These are phyloP conservation scores for Asterophora lycoperdoides DNA, from an alignment of 768 basidiomycete genomes.

Conservation along the genomic window DNA sequence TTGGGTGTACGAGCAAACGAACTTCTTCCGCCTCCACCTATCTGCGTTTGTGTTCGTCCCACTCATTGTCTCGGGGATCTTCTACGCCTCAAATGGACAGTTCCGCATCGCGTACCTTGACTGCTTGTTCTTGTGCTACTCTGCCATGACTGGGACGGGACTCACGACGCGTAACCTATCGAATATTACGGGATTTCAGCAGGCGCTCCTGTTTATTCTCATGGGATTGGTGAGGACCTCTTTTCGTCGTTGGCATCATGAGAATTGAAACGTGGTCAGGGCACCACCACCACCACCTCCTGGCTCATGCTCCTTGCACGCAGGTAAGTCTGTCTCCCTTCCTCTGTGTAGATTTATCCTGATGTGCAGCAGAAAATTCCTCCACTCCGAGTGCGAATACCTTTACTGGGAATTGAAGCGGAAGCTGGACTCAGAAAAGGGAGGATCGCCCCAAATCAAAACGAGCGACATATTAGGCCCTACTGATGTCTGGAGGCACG, in stretches of 20 bases:
- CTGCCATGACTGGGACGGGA: slow-evolving; percentile 50
- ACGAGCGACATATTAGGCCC: no score
- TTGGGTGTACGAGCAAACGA: slow-evolving; percentile 25
- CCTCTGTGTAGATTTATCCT: neutral
- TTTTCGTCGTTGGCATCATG: neutral
- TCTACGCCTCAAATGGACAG: slow-evolving; percentile 60
- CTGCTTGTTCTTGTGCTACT: slow-evolving; percentile 57
- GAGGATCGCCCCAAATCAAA: no score
- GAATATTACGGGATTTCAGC: slow-evolving; percentile 44
- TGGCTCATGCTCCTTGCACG: slow-evolving; percentile 68
- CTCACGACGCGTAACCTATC: slow-evolving; percentile 47
- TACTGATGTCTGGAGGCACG: no score
- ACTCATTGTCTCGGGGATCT: slow-evolving; percentile 56
- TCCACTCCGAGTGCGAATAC: slow-evolving; percentile 40
- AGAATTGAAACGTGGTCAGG: slow-evolving; percentile 22
- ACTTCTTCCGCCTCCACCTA: slow-evolving; percentile 53
- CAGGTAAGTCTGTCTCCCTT: slow-evolving; percentile 31
- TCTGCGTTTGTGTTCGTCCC: slow-evolving; percentile 52
- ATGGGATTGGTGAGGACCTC: slow-evolving; percentile 41
- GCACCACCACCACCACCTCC: slow-evolving; percentile 48
- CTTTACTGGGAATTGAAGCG: slow-evolving; percentile 20
- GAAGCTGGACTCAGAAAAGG: no score
- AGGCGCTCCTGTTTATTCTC: slow-evolving; percentile 47
- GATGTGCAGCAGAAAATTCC: slow-evolving; percentile 33
- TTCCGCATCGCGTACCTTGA: slow-evolving; percentile 50